Base-by-base conservation (phyloP, 306 rosid species). In the Casuarina glauca region DNA sequence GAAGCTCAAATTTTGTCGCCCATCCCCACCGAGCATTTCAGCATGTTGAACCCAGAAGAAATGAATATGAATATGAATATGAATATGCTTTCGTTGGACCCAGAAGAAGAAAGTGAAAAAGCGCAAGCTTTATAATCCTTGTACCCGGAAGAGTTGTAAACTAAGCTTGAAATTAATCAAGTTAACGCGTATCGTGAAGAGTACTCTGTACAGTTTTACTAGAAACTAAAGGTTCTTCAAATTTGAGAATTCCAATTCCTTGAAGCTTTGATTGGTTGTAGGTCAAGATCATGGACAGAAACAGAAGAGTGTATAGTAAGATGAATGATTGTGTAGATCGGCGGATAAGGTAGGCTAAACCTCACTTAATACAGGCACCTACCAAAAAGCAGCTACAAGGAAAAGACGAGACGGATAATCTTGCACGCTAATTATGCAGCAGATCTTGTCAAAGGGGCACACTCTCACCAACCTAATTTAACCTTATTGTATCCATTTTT, bases 111-210 rank as follows among this genome's bases (percentile, higher is more conserved):
- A 39, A 60, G 32, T 32, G 53, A 9, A 26, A 26, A 26, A 26
- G 63, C 19, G 3, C 42, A 17, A 39, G 71, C 50, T 42, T 66
- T 64, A 10, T 6, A 17, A 39, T 20, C 70, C 3, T 72, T 79
- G 54, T 79, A 51, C 71, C 26, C 52, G 72, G n/a, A 69, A 9
- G 60, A 54, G 58, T 26, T 26, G 41, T 63, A 38, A 72, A 44
- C 51, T 11, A 69, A 69, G 54, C 64, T 36, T 53, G 49, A 68
- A 46, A 16, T 35, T 26, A 26, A 10, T 19, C n/a, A 42, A 66
- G 42, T 41, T 67, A 67, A 9, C 50, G 17, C 9, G 6, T 8
- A 41, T 67, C 16, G 50, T 41, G 17, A 3, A 16, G 49, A 66
- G 17, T 66, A 9, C 6, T 16, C 49, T 42, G 50, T 67, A 67